Evolutionary conservation across 2,329 filamentous ascomycete species (phyloP), one percentile per base, ranked within the genome.

Genomic region (Aspergillus cejpii): DNA sequence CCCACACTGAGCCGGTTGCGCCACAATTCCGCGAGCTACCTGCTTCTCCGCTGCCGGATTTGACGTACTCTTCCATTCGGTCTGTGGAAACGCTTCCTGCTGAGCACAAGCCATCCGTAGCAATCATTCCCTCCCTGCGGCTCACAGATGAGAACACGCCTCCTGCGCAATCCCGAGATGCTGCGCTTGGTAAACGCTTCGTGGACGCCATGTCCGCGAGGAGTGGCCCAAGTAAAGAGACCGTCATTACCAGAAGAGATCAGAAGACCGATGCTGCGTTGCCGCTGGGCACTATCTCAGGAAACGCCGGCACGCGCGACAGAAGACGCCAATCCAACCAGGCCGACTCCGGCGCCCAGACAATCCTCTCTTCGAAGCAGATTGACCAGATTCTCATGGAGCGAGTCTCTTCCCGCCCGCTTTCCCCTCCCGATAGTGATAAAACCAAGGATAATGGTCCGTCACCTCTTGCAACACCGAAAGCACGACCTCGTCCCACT

Each of bases 311-410:
- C 21, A 51, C 58, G 20, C 58, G 58, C 19, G 59, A 60, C 34
- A 39, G 51, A 20, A 59, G 41, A 43, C 49, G 53, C n/a, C 51
- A 46, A 17, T 57, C 61, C 31, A 64, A 69, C 43, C 84, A 76
- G 49, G 70, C 74, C 15, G 87, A 94, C 57, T 83, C 85, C 53
- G 79, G 83, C 42, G 84, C 85, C 11, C 91, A 96, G 68, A 96
- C 90, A 19, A 76, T 84, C 29, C 73, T 96, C 23, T 94, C 88
- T n/a, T 79, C 86, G 0, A 79, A 85, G 39, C 82, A 85, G 44
- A 87, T 95, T 51, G 89, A 95, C 54, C 77, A 80, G 44, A 75
- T 95, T 58, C 68, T 94, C 44, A 76, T 77, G 53, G 74, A 75
- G 43, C 80, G 79, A 55, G 60, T 63, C 39, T 58, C 57, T 34